These are phyloP conservation scores for Blastobotrys muscicola DNA, from an alignment of 805 yeast species.

Conservation along the genomic window DNA sequence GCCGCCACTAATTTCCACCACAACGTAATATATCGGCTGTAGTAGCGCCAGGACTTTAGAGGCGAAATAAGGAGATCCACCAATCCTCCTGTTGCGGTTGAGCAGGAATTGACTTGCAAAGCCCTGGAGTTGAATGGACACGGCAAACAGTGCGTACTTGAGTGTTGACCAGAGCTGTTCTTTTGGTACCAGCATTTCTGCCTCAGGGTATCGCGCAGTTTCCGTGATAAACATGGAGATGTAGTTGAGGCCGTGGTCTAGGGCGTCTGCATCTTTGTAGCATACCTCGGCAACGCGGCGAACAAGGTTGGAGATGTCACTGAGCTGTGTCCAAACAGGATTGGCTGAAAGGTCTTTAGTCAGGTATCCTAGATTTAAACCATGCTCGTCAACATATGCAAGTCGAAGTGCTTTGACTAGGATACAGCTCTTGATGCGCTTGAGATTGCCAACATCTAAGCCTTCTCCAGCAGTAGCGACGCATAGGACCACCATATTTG, in stretches of 20 bases:
- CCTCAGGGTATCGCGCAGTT: not conserved
- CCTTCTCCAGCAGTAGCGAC: too few species aligned
- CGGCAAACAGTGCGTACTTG: slow-evolving; percentile 18
- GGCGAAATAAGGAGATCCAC: slow-evolving; percentile 10
- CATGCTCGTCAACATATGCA: not conserved
- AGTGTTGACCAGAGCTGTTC: slow-evolving; percentile 12
- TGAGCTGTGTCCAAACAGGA: slow-evolving; percentile 6
- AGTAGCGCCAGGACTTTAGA: slow-evolving; percentile 15
- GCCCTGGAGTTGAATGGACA: slow-evolving; percentile 21
- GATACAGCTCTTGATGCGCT: too few species aligned
- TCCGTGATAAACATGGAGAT: not conserved
- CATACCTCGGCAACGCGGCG: slow-evolving; percentile 2
- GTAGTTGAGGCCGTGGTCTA: slow-evolving; percentile 6
- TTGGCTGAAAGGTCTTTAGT: not conserved
- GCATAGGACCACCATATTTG: too few species aligned
- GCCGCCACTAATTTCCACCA: slow-evolving; percentile 18
- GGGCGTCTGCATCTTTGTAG: not conserved
- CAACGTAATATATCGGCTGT: slow-evolving; percentile 19
- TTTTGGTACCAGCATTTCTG: not conserved
- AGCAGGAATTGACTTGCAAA: slow-evolving; percentile 12
- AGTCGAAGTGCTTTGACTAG: too few species aligned
- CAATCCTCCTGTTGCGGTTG: slow-evolving; percentile 3
- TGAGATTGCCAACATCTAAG: too few species aligned
- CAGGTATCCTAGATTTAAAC: not conserved
- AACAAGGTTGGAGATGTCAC: slow-evolving; percentile 12